Evolutionary conservation across 257 asterid species (phyloP).

Genomic region (Capsicum pubescens): DNA sequence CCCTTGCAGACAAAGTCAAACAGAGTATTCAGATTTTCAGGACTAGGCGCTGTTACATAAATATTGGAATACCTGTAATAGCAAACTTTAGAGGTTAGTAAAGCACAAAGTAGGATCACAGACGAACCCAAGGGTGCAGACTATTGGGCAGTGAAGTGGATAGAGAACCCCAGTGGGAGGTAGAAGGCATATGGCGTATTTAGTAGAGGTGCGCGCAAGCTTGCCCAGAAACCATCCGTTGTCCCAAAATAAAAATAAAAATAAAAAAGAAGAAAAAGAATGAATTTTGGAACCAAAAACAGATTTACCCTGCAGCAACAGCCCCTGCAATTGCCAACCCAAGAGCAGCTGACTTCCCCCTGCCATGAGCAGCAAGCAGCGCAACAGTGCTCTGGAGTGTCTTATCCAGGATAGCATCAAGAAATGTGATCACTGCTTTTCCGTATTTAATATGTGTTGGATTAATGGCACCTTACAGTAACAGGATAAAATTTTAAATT

Average conservation of each 20-base stretch:
- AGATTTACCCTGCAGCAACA: conserved; percentile 81
- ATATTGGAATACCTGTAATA: conserved; percentile 74
- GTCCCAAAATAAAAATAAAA: no score
- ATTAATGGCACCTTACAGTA: background rate
- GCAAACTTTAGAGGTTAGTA: background rate
- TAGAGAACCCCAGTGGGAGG: background rate
- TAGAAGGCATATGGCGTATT: background rate
- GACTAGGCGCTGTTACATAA: conserved; percentile 89
- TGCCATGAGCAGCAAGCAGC: conserved; percentile 88
- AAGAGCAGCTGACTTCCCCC: conserved; percentile 98
- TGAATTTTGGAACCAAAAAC: conserved; percentile 28
- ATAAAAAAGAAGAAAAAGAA: background rate
- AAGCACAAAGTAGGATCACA: conserved; percentile 1
- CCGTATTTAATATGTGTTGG: conserved; percentile 49
- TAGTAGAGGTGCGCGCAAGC: background rate
- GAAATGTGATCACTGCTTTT: conserved; percentile 80
- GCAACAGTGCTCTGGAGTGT: conserved; percentile 86
- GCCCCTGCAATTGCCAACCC: conserved; percentile 96
- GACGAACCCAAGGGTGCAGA: background rate
- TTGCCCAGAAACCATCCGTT: no score
- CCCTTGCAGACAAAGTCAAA: conserved; percentile 94
- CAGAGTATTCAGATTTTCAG: conserved; percentile 81
- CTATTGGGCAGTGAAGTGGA: background rate
- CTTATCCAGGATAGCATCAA: conserved; percentile 88
- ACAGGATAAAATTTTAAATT: background rate